These are phyloP conservation scores for Amanita jacksonii DNA, from an alignment of 768 basidiomycete species.

Conservation along the genomic window DNA sequence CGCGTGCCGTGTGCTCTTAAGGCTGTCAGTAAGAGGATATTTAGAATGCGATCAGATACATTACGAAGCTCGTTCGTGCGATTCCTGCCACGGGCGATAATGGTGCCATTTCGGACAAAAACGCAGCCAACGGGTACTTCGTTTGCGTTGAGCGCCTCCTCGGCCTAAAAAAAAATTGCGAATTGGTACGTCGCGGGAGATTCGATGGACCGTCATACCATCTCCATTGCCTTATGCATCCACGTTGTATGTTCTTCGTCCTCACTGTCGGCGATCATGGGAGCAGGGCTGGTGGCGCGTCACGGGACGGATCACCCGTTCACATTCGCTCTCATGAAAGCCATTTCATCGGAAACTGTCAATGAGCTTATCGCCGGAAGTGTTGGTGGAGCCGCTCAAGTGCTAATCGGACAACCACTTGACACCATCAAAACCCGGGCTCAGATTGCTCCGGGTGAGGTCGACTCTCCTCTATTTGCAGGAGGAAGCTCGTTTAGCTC, in stretches of 20 bases:
- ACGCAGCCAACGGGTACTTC: slow-evolving; percentile 98
- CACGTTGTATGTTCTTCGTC: slow-evolving; percentile 35
- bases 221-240: slow-evolving; percentile 79
- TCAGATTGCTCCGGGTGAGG: slow-evolving; percentile 74
- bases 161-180: slow-evolving; percentile 37
- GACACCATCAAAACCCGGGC: slow-evolving; percentile 87
- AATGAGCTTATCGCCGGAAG: slow-evolving; percentile 86
- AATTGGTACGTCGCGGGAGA: slow-evolving; percentile 10
- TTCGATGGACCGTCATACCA: slow-evolving; percentile 39
- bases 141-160: slow-evolving; percentile 72
- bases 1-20: slow-evolving; percentile 90
- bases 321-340: background rate
- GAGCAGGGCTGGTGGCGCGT: no score
- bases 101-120: slow-evolving; percentile 68
- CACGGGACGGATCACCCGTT: background rate
- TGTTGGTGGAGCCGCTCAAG: slow-evolving; percentile 89
- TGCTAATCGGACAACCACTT: slow-evolving; percentile 87
- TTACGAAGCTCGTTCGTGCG: slow-evolving; percentile 91
- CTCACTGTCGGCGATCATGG: background rate
- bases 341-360: slow-evolving; percentile 29
- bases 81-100: slow-evolving; percentile 86
- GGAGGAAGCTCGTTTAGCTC: slow-evolving; percentile 1
- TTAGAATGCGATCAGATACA: slow-evolving; percentile 30
- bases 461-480: slow-evolving; percentile 3
- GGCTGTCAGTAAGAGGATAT: slow-evolving; percentile 6